phyloP scores from a whole-genome alignment of 1,139 yeast genomes.

The Zygosaccharomyces pseudobailii region DNA sequence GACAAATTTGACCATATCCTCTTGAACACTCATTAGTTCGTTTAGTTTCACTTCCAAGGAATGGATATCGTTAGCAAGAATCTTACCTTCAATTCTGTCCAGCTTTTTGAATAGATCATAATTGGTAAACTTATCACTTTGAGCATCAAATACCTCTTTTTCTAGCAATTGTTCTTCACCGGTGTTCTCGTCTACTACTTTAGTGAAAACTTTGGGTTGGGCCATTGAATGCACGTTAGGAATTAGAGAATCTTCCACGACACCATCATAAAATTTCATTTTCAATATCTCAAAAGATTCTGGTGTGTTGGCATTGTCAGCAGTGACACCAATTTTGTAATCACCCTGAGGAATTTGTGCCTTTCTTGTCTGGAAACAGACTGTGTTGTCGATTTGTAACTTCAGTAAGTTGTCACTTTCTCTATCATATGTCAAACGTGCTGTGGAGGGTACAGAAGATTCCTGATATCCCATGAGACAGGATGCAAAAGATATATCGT shows the following conservation, averaged over 20 bases:
- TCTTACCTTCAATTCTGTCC: constrained; percentile 33
- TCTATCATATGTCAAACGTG: constrained; percentile 59
- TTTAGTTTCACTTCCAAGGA: constrained; percentile 20
- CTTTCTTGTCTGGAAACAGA: constrained; percentile 61
- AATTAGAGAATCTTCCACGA: constrained; percentile 50
- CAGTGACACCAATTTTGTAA: constrained; percentile 49
- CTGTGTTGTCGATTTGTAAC: constrained; percentile 63
- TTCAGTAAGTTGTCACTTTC: constrained; percentile 43
- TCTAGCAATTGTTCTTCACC: constrained; percentile 30
- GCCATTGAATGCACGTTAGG: constrained; percentile 53
- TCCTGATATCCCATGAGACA: constrained; percentile 58
- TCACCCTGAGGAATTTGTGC: constrained; percentile 33
- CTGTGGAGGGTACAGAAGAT: constrained; percentile 62
- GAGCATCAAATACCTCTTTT: constrained; percentile 24
- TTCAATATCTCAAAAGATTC: constrained; percentile 60
- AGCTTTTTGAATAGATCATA: constrained; percentile 30
- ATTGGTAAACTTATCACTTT: constrained; percentile 24
- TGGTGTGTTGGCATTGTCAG: constrained; percentile 38
- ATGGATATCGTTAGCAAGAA: constrained; percentile 32
- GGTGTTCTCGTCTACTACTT: constrained; percentile 32
- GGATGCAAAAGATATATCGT: constrained; percentile 44
- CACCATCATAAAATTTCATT: constrained; percentile 48
- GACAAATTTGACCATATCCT: constrained; percentile 22
- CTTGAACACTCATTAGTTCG: constrained; percentile 22
- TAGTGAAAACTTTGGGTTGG: constrained; percentile 39